Evolutionary conservation across 1,139 yeast genomes (phyloP), one percentile per base, ranked within the genome.

Genomic region (Candida smagusa): DNA sequence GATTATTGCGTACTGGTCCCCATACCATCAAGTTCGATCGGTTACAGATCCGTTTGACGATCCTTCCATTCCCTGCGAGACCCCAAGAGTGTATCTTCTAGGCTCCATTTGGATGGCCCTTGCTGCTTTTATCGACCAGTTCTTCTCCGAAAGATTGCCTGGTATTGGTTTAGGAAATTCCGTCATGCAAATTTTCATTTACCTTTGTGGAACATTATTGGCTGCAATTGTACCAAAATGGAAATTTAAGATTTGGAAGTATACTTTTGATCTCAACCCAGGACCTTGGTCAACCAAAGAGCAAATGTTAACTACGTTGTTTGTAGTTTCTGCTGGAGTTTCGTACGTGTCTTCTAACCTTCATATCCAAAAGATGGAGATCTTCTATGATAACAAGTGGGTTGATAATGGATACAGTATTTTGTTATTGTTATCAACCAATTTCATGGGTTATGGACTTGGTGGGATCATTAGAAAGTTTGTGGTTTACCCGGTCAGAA

Each of bases 11-110:
- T 79, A 63, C 51, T 74, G 71, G 53, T 79, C 84, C 1, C 83
- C 84, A 1, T 81, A 81, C 52, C 77, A 81, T 3, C 85, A 80
- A 54, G 84, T 81, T 6, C 65, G 87, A 44, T 68, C 85, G 7
- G 74, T 77, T 23, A 65, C 79, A 22, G 72, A 70, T 36, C 76
- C 80, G 12, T 58, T 56, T 33, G 83, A 79, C 50, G 81, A 78
- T 47, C 71, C 72, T 2, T 49, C 48, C 2, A 55, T 65, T 25
- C 73, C 76, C 4, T 65, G 69, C 43, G 86, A 81, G 54, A 79
- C 85, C 2, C 47, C 75, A 33, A 68, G 85, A 53, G 76, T 78
- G 6, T 81, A 81, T 49, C 41, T 73, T 29, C 50, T 80, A 27
- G 85, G 81, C 4, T 48, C 74, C 13, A 45, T 79, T 31, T 81